These are phyloP conservation scores for Sugiyamaella novakii DNA, from an alignment of 1,139 yeast species.

Conservation along the genomic window DNA sequence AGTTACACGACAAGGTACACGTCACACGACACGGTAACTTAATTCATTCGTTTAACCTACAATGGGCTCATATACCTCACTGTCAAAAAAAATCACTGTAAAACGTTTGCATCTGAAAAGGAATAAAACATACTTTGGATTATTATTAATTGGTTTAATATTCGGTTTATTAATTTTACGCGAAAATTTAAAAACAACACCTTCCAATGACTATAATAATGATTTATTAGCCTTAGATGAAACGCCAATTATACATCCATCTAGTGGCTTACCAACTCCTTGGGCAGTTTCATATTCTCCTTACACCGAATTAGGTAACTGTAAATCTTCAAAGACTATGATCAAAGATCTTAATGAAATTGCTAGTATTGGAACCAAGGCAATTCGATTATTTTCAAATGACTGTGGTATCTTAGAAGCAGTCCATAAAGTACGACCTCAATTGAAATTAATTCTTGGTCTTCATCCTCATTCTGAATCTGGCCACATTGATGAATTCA, in stretches of 20 bases:
- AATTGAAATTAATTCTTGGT: conserved; percentile 33
- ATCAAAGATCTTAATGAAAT: conserved; percentile 60
- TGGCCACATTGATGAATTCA: conserved; percentile 15
- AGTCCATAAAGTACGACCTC: conserved; percentile 18
- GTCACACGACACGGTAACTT: too few species aligned
- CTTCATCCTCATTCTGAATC: conserved; percentile 32
- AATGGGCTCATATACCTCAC: not conserved
- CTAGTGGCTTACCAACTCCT: conserved; percentile 40
- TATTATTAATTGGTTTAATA: not conserved
- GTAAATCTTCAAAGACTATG: conserved; percentile 66
- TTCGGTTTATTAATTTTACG: not conserved
- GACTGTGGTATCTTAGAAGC: conserved; percentile 36
- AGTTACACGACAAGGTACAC: too few species aligned
- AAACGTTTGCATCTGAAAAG: not conserved
- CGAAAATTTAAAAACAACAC: not conserved
- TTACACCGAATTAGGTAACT: conserved; percentile 67
- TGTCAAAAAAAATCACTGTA: not conserved
- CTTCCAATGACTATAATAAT: too few species aligned
- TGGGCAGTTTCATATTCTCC: conserved; percentile 85
- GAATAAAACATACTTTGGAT: not conserved
- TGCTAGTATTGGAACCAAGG: conserved; percentile 41
- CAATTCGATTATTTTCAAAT: conserved; percentile 33
- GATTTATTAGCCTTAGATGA: conserved; percentile 1
- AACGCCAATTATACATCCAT: conserved; percentile 4
- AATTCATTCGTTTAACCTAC: too few species aligned